Evolutionary conservation across 306 rosid genomes (phyloP).

Genomic region (Hylodesmum podocarpum): DNA sequence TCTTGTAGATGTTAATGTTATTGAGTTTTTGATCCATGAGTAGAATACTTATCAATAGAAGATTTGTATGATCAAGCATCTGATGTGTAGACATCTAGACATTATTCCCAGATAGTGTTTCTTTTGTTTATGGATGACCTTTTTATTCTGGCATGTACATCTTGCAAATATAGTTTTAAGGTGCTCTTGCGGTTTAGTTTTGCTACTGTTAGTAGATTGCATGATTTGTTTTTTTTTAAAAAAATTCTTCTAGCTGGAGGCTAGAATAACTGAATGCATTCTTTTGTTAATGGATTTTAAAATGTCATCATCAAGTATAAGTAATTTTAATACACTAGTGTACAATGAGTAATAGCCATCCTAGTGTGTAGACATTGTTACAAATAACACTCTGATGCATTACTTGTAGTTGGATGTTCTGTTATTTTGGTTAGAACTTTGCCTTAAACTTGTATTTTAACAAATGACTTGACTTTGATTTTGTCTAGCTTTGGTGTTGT

Average conservation of each 20-base stretch:
- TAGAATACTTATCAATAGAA: background rate
- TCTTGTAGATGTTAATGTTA: background rate
- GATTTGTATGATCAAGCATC: background rate
- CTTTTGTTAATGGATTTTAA: background rate
- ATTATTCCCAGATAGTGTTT: background rate
- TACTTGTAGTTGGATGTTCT: background rate
- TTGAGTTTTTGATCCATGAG: background rate
- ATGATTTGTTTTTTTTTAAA: background rate
- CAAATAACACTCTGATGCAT: background rate
- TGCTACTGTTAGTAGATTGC: background rate
- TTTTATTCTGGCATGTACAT: background rate
- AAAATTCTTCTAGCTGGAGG: background rate
- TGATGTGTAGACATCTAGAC: background rate
- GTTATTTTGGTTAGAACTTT: background rate
- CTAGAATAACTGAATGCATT: background rate
- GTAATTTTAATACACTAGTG: background rate
- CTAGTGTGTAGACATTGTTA: no score
- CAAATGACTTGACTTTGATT: background rate
- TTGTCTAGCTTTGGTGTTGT: background rate
- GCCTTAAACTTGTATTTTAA: background rate
- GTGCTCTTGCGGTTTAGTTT: background rate
- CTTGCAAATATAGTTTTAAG: background rate
- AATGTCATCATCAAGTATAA: background rate
- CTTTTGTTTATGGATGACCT: background rate
- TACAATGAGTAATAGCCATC: background rate